Percentiles rank a stretch among this genome's conserved stretches.
Conservation (phyloP, 768 basidiomycete genomes). For the Kwoniella dejecticola region DNA sequence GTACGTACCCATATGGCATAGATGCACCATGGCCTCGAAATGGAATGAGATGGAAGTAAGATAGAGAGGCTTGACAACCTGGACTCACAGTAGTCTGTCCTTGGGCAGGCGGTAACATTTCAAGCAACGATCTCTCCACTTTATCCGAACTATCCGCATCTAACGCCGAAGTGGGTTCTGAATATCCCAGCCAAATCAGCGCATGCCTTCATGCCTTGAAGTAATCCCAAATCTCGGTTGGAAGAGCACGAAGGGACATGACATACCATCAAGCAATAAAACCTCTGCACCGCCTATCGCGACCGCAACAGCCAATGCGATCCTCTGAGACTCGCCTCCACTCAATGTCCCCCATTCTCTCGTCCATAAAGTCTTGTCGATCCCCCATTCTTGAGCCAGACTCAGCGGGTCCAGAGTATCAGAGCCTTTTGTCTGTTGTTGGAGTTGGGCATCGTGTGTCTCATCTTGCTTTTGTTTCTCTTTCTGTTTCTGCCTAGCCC, state of each 20-base stretch:
- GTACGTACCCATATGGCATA: too few species aligned
- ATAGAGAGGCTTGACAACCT: too few species aligned
- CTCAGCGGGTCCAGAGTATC: slow-evolving; percentile 61
- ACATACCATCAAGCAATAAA: slow-evolving; percentile 61
- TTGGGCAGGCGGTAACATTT: slow-evolving; percentile 58
- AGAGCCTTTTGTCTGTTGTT: too few species aligned
- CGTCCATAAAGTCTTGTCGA: slow-evolving; percentile 72
- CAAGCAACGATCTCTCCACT: slow-evolving; percentile 68
- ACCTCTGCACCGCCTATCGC: slow-evolving; percentile 76
- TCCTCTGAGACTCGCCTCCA: slow-evolving; percentile 82
- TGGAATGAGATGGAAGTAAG: background rate
- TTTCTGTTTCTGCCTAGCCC: slow-evolving; percentile 59
- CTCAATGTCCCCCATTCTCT: slow-evolving; percentile 77
- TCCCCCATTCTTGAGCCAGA: slow-evolving; percentile 67
- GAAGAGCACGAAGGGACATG: background rate
- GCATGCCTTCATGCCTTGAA: background rate
- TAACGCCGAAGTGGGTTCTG: slow-evolving; percentile 88
- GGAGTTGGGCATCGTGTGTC: too few species aligned
- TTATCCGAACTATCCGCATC: slow-evolving; percentile 67
- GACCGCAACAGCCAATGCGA: slow-evolving; percentile 74
- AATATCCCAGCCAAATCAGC: background rate
- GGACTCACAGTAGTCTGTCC: background rate
- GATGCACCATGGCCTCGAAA: background rate
- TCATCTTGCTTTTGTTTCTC: background rate
- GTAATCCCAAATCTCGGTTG: background rate